Percentiles rank a stretch among this genome's conserved stretches.
These are phyloP conservation scores for Tolypocladium tropicale DNA, from an alignment of 2,329 filamentous ascomycete species.

Conservation along the genomic window DNA sequence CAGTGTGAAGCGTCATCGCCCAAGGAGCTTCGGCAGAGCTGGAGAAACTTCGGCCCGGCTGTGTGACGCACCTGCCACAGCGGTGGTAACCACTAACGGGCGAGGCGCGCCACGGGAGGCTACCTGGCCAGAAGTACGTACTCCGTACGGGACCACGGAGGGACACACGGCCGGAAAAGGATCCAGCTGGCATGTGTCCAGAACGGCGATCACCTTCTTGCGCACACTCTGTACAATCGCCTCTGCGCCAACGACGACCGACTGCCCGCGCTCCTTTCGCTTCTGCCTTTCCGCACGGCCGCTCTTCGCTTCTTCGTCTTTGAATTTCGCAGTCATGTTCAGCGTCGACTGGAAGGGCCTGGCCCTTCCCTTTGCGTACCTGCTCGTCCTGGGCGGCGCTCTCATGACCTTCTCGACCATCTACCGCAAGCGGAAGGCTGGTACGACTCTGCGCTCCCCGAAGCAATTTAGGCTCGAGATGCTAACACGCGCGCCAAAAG, in stretches of 20 bases:
- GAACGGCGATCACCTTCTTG: neutral
- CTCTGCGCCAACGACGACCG: neutral
- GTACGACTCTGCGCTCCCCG: conserved; percentile 31
- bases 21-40: neutral
- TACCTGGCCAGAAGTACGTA: conserved; percentile 8
- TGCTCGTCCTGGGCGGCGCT: conserved; percentile 76
- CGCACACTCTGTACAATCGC: neutral
- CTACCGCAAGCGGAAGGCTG: conserved; percentile 84
- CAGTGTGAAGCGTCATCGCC: conserved; percentile 4
- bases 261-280: neutral
- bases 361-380: conserved; percentile 77
- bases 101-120: neutral
- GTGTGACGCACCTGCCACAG: neutral
- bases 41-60: conserved; percentile 8
- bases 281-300: neutral
- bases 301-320: neutral
- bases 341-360: conserved; percentile 72
- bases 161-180: neutral
- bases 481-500: conserved; percentile 28
- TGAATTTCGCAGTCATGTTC: conserved; percentile 2
- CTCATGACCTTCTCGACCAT: conserved; percentile 86
- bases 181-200: conserved; percentile 2
- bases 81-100: neutral
- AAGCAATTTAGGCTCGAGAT: neutral
- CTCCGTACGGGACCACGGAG: no score